These are phyloP conservation scores for Aspergillus japonicus DNA, from an alignment of 2,329 filamentous ascomycete genomes.

Conservation along the genomic window DNA sequence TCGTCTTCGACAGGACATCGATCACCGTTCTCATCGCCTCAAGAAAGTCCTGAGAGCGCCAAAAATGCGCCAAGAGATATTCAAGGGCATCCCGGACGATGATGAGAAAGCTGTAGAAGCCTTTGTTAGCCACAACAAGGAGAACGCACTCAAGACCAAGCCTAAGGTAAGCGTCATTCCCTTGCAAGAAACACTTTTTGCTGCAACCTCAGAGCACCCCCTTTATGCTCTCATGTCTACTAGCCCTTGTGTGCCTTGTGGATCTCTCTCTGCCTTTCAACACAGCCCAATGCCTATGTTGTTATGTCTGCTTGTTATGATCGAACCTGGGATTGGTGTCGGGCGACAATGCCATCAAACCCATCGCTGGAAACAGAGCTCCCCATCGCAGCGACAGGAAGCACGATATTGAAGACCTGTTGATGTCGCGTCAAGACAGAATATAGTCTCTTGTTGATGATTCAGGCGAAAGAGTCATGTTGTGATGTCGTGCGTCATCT, in stretches of 20 bases:
- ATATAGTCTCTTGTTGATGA: background rate
- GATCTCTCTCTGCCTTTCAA: background rate
- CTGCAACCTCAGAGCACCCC: background rate
- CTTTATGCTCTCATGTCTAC: background rate
- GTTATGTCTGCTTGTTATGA: background rate
- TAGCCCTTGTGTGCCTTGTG: background rate
- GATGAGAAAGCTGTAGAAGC: slow-evolving; percentile 64
- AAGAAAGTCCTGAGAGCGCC: slow-evolving; percentile 64
- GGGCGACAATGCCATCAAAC: background rate
- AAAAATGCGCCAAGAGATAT: slow-evolving; percentile 63
- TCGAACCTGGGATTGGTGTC: background rate
- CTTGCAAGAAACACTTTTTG: background rate
- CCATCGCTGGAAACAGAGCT: background rate
- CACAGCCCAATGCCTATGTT: background rate
- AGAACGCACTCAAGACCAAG: slow-evolving; percentile 76
- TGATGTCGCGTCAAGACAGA: background rate
- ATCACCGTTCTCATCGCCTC: slow-evolving; percentile 68
- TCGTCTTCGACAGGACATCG: slow-evolving; percentile 70
- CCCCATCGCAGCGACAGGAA: background rate
- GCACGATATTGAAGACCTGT: background rate
- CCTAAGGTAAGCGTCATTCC: slow-evolving; percentile 65
- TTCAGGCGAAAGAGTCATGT: background rate
- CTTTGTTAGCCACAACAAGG: slow-evolving; percentile 68
- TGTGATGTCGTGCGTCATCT: background rate
- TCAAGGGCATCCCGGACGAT: slow-evolving; percentile 56